Percentiles rank a stretch among this genome's conserved stretches.
Conservation (phyloP, 768 basidiomycete genomes). For the Kondoa malvinella region DNA sequence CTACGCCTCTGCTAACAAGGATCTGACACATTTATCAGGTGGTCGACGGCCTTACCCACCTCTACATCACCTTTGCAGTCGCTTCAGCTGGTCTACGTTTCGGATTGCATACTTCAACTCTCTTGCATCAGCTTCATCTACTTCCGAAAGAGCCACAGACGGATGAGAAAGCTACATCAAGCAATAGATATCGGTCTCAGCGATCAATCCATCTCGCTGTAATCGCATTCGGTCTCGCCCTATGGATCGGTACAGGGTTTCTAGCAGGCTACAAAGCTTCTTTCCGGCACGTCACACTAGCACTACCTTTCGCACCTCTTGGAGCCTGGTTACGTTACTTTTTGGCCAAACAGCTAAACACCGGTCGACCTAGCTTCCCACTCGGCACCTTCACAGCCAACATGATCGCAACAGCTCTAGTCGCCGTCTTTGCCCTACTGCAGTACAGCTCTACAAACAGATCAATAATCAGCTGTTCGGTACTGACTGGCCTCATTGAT, state of each 20-base stretch:
- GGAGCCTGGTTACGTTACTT: constrained; percentile 71
- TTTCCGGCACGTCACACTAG: constrained; percentile 67
- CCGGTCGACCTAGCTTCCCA: constrained; percentile 45
- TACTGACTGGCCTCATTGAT: constrained; percentile 41
- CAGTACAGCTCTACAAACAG: constrained; percentile 38
- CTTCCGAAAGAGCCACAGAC: constrained; percentile 31
- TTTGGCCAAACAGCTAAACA: constrained; percentile 57
- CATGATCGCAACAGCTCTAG: constrained; percentile 58
- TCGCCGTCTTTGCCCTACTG: constrained; percentile 55
- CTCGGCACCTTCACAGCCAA: constrained; percentile 66
- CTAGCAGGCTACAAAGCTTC: constrained; percentile 51
- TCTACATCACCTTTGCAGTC: constrained; percentile 58
- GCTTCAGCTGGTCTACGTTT: constrained; percentile 60
- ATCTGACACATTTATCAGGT: constrained; percentile 39
- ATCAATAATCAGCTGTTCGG: background rate
- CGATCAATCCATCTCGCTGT: constrained; percentile 5
- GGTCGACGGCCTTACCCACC: constrained; percentile 67
- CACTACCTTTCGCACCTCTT: constrained; percentile 74
- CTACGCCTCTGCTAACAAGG: background rate
- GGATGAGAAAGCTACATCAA: background rate
- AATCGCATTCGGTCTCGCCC: constrained; percentile 37
- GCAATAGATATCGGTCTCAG: constrained; percentile 3
- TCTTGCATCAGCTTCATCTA: constrained; percentile 26
- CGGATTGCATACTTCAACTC: constrained; percentile 47
- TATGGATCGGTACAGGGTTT: constrained; percentile 45